A percentile compares a stretch with the other conserved stretches of the same genome.
These are phyloP conservation scores for Hymenoscyphus albidus DNA, from an alignment of 2,329 filamentous ascomycete species.

Conservation along the genomic window DNA sequence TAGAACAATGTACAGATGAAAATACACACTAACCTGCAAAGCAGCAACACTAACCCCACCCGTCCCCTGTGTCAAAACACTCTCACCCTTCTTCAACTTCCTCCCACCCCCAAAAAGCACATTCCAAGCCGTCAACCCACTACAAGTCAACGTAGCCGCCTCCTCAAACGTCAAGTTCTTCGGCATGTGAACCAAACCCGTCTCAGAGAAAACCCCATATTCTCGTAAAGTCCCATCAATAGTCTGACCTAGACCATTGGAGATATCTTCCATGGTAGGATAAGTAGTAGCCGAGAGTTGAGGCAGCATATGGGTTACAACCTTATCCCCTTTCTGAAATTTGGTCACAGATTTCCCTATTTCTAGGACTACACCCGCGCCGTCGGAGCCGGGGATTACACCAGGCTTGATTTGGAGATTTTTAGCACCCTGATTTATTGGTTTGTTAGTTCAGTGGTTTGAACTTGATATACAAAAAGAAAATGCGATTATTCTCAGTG, in stretches of 20 bases:
- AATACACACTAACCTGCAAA: slow-evolving; percentile 20
- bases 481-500: not conserved
- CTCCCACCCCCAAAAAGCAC: slow-evolving; percentile 48
- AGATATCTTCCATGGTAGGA: slow-evolving; percentile 26
- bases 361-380: slow-evolving; percentile 44
- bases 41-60: slow-evolving; percentile 41
- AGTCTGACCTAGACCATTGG: slow-evolving; percentile 19
- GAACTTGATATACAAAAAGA: not conserved
- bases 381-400: slow-evolving; percentile 39
- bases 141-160: slow-evolving; percentile 48
- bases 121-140: slow-evolving; percentile 55
- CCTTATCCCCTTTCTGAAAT: slow-evolving; percentile 54
- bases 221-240: slow-evolving; percentile 46
- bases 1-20: too few relatives aligned
- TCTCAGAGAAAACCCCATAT: slow-evolving; percentile 46
- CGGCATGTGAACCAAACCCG: slow-evolving; percentile 60
- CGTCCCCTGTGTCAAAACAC: slow-evolving; percentile 42
- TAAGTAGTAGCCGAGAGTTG: slow-evolving; percentile 49
- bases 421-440: not conserved
- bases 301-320: slow-evolving; percentile 42
- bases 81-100: slow-evolving; percentile 35
- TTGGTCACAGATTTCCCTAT: slow-evolving; percentile 56
- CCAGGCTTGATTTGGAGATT: not conserved
- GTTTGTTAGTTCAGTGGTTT: not conserved
- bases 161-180: slow-evolving; percentile 44